Base-by-base conservation (phyloP, 257 asterid species). In the Solanum pennellii region DNA sequence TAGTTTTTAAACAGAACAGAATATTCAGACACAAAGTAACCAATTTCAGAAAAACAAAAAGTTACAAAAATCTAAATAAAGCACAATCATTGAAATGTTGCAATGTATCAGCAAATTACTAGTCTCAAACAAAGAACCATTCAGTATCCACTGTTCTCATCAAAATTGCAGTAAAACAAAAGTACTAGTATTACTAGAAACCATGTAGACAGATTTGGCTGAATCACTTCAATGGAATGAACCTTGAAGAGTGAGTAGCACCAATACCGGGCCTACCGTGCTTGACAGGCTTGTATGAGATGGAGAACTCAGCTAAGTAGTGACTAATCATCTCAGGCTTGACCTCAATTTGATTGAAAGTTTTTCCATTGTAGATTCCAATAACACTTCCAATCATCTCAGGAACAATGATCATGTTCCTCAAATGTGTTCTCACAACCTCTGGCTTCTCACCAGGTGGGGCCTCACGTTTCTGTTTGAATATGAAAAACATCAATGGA, bases 301-400 rank as follows among this genome's bases (percentile, higher is more conserved):
- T 87, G 35, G 89, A 87, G 65, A 87, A 87, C 84, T 82, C 87
- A 7, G 87, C 89, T 12, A 74, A 23, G 20, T 80, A 86, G 73
- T 86, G 88, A 62, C 88, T 72, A 35, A 86, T 86, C 88, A 86
- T 86, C 47, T 86, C 88, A 21, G 88, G 88, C 84, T 86, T 86
- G 39, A 86, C 88, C 74, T 86, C 88, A 86, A 86, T 73, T 65
- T 86, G 88, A 20, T 86, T 86, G 59, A 86, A 86, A 6, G 88
- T 86, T 52, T 86, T 86, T 7, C 88, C 88, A 77, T 87, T 87
- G 79, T 87, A 87, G 84, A 87, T 82, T 27, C 88, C 88, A 77
- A 87, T 84, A 23, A 88, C 90, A 8, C 90, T 88, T 47, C 90
- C 90, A 33, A 88, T 88, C 90, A 88, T 88, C 90, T 88, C 90